These are phyloP conservation scores for Alternaria gansuensis DNA, from an alignment of 2,329 filamentous ascomycete species.

Conservation along the genomic window DNA sequence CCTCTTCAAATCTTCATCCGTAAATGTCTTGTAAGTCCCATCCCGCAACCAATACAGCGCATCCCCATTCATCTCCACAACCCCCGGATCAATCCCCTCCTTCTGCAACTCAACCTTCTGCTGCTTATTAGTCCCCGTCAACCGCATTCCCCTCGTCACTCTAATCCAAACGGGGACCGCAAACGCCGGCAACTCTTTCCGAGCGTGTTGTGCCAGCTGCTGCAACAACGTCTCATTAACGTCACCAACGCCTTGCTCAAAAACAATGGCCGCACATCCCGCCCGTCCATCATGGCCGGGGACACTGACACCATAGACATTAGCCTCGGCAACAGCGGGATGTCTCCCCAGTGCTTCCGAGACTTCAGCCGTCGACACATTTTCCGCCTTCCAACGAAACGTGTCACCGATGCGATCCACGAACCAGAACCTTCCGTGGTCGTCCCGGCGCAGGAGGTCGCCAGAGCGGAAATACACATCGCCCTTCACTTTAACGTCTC, in stretches of 20 bases:
- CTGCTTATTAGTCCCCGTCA: conserved; percentile 59
- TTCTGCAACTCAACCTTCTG: conserved; percentile 55
- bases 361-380: conserved; percentile 58
- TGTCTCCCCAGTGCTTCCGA: conserved; percentile 53
- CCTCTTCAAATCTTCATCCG: conserved; percentile 34
- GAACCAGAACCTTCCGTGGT: conserved; percentile 50
- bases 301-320: conserved; percentile 58
- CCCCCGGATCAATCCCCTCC: conserved; percentile 55
- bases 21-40: conserved; percentile 43
- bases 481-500: conserved; percentile 47
- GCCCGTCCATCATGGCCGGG: conserved; percentile 57
- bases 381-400: conserved; percentile 57
- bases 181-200: conserved; percentile 53
- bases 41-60: conserved; percentile 54
- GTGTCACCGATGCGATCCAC: conserved; percentile 53
- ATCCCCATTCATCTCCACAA: conserved; percentile 51
- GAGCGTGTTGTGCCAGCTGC: conserved; percentile 49
- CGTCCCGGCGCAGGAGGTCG: conserved; percentile 47
- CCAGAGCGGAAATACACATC: conserved; percentile 53
- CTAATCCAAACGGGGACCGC: conserved; percentile 58
- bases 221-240: conserved; percentile 26
- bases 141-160: conserved; percentile 52
- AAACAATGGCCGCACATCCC: conserved; percentile 56
- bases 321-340: conserved; percentile 53
- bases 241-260: conserved; percentile 24